These are phyloP conservation scores for Iberis pinnata DNA, from an alignment of 345 rosid species.

Conservation along the genomic window DNA sequence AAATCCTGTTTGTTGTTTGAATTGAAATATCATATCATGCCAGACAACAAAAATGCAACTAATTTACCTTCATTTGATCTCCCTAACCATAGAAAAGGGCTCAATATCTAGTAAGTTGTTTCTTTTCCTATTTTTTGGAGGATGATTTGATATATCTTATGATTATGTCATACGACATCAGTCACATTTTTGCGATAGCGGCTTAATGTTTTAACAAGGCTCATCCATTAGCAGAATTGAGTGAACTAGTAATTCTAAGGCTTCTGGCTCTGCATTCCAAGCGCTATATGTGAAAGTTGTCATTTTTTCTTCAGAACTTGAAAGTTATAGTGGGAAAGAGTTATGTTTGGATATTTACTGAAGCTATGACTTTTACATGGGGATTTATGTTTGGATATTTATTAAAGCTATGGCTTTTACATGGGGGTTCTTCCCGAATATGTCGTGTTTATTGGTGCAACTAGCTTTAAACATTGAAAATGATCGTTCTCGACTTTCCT, in stretches of 20 bases:
- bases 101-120: background rate
- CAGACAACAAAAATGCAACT: background rate
- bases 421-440: background rate
- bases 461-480: constrained; percentile 2
- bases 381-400: background rate
- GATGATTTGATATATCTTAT: background rate
- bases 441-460: background rate
- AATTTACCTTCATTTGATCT: background rate
- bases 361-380: too few species aligned
- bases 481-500: background rate
- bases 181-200: background rate
- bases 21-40: background rate
- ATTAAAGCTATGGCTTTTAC: background rate
- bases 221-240: background rate
- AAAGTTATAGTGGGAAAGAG: constrained; percentile 1
- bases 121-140: background rate
- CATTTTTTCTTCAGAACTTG: constrained; percentile 6
- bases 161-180: background rate
- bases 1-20: background rate
- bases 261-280: background rate
- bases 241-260: background rate
- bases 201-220: background rate
- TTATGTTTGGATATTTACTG: background rate
- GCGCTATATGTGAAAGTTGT: background rate
- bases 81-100: background rate